These are phyloP conservation scores for Ascochyta koolunga DNA, from an alignment of 2,329 filamentous ascomycete species.

Conservation along the genomic window DNA sequence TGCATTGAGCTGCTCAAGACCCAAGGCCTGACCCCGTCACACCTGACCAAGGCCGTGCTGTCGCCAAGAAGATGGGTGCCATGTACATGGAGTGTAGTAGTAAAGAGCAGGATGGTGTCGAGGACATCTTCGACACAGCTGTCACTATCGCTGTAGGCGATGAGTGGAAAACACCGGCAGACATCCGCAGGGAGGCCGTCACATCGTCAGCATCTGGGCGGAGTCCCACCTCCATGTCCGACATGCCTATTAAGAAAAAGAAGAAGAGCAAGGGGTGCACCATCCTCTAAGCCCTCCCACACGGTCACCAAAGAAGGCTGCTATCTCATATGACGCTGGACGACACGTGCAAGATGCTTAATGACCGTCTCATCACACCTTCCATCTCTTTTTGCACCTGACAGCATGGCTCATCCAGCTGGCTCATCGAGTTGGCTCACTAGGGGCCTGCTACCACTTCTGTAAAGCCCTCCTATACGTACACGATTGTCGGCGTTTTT, in stretches of 20 bases:
- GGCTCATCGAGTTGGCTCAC: conserved; percentile 3
- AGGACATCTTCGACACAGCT: conserved; percentile 93
- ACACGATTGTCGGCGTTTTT: conserved; percentile 35
- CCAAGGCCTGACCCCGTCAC: conserved; percentile 96
- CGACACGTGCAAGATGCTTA: conserved; percentile 50
- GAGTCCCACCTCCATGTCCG: conserved; percentile 29
- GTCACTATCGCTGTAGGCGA: conserved; percentile 89
- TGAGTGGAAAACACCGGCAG: conserved; percentile 51
- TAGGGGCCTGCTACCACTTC: conserved; percentile 4
- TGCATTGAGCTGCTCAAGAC: conserved; percentile 99
- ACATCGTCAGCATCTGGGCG: conserved; percentile 26
- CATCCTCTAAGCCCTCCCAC: conserved; percentile 42
- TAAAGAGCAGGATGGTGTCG: conserved; percentile 94
- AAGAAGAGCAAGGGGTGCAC: conserved; percentile 49
- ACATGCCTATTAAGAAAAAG: conserved; percentile 37
- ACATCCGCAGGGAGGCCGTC: conserved; percentile 18
- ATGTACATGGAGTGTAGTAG: conserved; percentile 98
- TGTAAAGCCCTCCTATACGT: conserved; percentile 26
- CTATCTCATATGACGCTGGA: conserved; percentile 48
- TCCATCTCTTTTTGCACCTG: conserved; percentile 22
- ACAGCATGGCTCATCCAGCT: not conserved
- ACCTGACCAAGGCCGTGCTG: conserved; percentile 82
- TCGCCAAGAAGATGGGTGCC: conserved; percentile 92
- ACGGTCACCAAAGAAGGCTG: conserved; percentile 22
- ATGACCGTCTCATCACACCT: conserved; percentile 43